Conservation (phyloP, 257 asterid genomes). For the Leptodermis oblonga region DNA sequence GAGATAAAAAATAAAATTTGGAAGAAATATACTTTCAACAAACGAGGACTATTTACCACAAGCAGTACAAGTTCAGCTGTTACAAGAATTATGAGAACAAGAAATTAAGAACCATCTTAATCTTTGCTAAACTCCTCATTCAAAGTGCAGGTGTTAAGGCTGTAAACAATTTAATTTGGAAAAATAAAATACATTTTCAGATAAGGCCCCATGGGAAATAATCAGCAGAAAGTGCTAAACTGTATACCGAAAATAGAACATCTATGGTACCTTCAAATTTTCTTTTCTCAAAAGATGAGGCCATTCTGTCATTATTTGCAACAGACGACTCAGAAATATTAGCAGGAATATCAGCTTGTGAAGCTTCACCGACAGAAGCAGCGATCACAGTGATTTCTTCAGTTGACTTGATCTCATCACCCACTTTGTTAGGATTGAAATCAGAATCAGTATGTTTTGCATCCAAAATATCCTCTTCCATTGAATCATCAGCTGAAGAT, state of each 20-base stretch:
- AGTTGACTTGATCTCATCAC: conserved; percentile 12
- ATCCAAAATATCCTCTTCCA: conserved; percentile 35
- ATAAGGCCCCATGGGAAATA: neutral
- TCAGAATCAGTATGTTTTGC: conserved; percentile 21
- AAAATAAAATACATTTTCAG: too few relatives aligned
- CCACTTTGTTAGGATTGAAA: conserved; percentile 17
- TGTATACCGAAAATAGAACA: neutral
- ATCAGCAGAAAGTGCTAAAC: neutral
- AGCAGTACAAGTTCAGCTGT: neutral
- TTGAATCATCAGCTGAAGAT: conserved; percentile 38
- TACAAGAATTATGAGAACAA: neutral
- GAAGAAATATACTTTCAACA: neutral
- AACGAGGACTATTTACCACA: neutral
- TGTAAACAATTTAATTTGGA: neutral
- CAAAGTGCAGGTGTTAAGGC: neutral
- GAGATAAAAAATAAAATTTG: neutral
- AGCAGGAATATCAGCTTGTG: conserved; percentile 16
- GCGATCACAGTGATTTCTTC: conserved; percentile 14
- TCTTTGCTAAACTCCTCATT: neutral
- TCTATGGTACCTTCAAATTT: conserved; percentile 27
- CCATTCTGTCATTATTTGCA: conserved; percentile 15
- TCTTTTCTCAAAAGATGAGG: conserved; percentile 24
- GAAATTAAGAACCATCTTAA: neutral
- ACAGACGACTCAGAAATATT: conserved; percentile 14
- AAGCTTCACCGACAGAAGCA: conserved; percentile 13